phyloP scores from a whole-genome alignment of 441 rosid genomes.

The Omphalea diandra region DNA sequence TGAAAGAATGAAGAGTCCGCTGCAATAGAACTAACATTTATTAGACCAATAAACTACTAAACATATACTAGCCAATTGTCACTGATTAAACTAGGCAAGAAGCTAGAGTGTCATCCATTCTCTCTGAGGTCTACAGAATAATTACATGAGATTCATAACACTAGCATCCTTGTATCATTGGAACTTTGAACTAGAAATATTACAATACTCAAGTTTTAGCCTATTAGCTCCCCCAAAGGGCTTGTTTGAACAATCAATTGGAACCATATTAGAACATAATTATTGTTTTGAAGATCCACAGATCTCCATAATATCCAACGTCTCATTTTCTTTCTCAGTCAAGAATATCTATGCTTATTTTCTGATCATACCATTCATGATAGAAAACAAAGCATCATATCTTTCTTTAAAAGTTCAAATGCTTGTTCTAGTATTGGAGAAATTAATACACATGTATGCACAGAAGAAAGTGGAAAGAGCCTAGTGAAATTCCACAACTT shows the following conservation, averaged over 20 bases:
- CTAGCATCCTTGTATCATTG: conserved; percentile 1
- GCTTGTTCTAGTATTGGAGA: neutral
- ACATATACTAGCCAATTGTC: neutral
- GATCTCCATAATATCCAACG: neutral
- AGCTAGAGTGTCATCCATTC: neutral
- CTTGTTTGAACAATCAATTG: neutral
- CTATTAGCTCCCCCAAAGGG: neutral
- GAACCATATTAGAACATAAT: neutral
- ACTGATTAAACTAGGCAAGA: neutral
- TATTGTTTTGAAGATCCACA: neutral
- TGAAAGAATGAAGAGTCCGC: conserved; percentile 97
- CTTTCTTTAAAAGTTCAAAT: neutral
- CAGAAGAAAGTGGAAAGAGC: neutral
- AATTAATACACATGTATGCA: neutral
- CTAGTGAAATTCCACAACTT: neutral
- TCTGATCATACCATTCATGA: neutral
- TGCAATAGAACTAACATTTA: conserved; percentile 32
- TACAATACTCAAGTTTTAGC: neutral
- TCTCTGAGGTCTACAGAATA: neutral
- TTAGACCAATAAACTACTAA: conserved; percentile 13
- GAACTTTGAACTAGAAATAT: neutral
- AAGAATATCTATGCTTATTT: neutral
- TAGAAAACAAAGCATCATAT: neutral
- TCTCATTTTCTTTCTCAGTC: neutral
- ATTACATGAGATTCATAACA: neutral